Conservation (phyloP, 1,284 basidiomycete species). For the Sporisorium iseilematis-ciliati region DNA sequence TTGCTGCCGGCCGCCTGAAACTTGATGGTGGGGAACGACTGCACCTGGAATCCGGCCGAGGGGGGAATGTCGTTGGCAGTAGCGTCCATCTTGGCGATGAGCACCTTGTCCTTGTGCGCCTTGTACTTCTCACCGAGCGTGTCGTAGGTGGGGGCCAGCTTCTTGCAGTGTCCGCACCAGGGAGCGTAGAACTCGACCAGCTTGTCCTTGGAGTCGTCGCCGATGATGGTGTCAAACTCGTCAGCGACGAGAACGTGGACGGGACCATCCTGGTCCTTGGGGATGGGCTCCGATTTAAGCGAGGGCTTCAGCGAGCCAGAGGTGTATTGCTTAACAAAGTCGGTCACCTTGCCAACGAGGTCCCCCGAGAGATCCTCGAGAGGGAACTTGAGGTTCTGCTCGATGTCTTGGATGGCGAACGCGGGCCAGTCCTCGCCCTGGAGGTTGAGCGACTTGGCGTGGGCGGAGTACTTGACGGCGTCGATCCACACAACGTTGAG, state of each 20-base stretch:
- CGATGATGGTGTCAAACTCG: constrained; percentile 85
- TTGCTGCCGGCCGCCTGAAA: constrained; percentile 90
- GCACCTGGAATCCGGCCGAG: constrained; percentile 80
- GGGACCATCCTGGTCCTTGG: constrained; percentile 82
- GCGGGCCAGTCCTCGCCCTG: constrained; percentile 83
- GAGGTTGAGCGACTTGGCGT: constrained; percentile 94
- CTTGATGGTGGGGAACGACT: constrained; percentile 94
- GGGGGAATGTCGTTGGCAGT: constrained; percentile 95
- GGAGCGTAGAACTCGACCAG: constrained; percentile 95
- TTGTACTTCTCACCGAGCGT: constrained; percentile 87
- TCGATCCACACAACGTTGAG: constrained; percentile 99
- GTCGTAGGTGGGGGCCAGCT: constrained; percentile 94
- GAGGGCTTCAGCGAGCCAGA: constrained; percentile 82
- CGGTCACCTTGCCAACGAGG: constrained; percentile 73
- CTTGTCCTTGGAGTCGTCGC: constrained; percentile 89
- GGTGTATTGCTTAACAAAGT: constrained; percentile 78
- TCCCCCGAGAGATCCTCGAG: constrained; percentile 77
- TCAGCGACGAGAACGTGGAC: constrained; percentile 89
- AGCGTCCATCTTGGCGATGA: constrained; percentile 91
- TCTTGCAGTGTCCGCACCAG: constrained; percentile 90
- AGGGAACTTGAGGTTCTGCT: constrained; percentile 89
- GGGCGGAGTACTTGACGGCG: constrained; percentile 89
- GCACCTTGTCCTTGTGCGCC: constrained; percentile 80
- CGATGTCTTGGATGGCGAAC: constrained; percentile 91
- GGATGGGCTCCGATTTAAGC: constrained; percentile 91